Base-by-base conservation (phyloP, 2,329 filamentous ascomycete species). In the Madurella fahalii region DNA sequence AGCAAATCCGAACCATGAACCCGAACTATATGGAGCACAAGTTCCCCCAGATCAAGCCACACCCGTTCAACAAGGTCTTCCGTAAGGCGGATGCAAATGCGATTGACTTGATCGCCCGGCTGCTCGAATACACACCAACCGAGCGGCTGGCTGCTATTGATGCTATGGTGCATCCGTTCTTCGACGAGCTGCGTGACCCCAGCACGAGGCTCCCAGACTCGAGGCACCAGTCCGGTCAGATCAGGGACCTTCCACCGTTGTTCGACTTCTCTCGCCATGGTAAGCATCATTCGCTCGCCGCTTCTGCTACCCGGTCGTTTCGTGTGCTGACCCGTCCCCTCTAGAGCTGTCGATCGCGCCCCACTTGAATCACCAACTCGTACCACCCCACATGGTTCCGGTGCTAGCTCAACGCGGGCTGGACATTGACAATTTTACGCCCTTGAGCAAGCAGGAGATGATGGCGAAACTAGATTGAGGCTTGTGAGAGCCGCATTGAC, bases 11-110 rank as follows among this genome's bases (percentile, higher is more conserved):
- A 64, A 99, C 94, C 62, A 99, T 99, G 94, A 99, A 99, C 74
- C 94, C 94, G 56, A 99, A 99, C 75, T 99, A 99, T 75, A 99
- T 99, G 94, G 94, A 99, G 77, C 94, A 99, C 78, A 97, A 97
- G 78, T 99, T 99, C 75, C 94, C 94, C 46, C 94, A 99, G 74
- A 99, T 99, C 78, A 99, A 99, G 79, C 94, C 94, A 55, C 94
- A 99, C 69, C 94, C 94, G 30, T 99, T 99, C 80, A 95, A 89
- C 77, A 97, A 97, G 83, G 94, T 99, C 53, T 97, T 99, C 83
- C 87, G 94, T 64, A 96, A 95, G 82, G 94, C 94, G 53, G 90
- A 96, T 63, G 81, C 85, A 32, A 92, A 90, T 67, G 93, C 94
- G 40, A 95, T 99, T 67, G 92, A 97, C 68, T 78, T 99, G 65